Conservation (phyloP, 2,329 filamentous ascomycete genomes). For the Apiospora sp. region DNA sequence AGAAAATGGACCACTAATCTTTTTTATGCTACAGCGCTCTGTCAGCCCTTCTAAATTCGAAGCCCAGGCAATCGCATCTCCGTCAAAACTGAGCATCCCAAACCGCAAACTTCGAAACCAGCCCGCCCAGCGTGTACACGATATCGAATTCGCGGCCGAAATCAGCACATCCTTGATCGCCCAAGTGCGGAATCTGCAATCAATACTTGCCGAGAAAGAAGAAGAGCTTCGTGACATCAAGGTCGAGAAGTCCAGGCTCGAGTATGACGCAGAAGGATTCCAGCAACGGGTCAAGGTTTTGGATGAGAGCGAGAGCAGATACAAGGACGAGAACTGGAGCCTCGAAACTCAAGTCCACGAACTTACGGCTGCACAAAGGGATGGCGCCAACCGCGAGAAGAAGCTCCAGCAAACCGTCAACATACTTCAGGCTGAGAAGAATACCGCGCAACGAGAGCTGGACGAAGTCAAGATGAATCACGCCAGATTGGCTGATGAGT, state of each 20-base stretch:
- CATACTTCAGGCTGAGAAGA: constrained; percentile 76
- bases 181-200: constrained; percentile 92
- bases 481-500: constrained; percentile 82
- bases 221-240: constrained; percentile 81
- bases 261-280: constrained; percentile 82
- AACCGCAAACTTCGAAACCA: constrained; percentile 92
- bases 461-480: constrained; percentile 87
- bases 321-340: constrained; percentile 99
- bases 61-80: constrained; percentile 83
- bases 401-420: constrained; percentile 79
- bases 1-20: not conserved
- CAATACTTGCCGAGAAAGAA: constrained; percentile 85
- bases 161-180: constrained; percentile 93
- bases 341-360: constrained; percentile 93
- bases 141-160: constrained; percentile 98
- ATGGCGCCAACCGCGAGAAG: constrained; percentile 83
- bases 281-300: constrained; percentile 81
- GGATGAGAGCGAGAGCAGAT: constrained; percentile 93
- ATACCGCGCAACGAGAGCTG: constrained; percentile 79
- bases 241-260: constrained; percentile 78
- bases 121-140: constrained; percentile 85
- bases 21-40: constrained; percentile 60
- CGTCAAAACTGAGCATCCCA: constrained; percentile 86
- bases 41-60: constrained; percentile 82
- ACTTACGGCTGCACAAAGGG: constrained; percentile 74